A percentile compares a stretch with the other conserved stretches of the same genome.
phyloP scores from a whole-genome alignment of 2,329 filamentous ascomycete species.

The Chaetomium globosum region DNA sequence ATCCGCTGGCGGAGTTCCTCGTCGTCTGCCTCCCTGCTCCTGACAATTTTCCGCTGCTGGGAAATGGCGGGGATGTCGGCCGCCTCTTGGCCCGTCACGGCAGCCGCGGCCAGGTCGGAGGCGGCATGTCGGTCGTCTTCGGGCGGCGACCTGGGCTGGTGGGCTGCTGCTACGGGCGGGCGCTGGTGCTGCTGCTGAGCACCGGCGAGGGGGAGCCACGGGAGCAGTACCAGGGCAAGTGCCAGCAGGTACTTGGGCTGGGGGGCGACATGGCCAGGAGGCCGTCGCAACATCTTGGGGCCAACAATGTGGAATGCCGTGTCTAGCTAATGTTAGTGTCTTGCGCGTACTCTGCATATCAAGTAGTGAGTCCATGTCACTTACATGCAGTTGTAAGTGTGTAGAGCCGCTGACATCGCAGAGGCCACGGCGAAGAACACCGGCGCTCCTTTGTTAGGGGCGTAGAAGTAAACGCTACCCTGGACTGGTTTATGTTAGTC shows the following conservation, averaged over 20 bases:
- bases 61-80: conserved; percentile 39
- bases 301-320: conserved; percentile 39
- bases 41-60: conserved; percentile 35
- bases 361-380: conserved; percentile 34
- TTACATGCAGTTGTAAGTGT: conserved; percentile 53
- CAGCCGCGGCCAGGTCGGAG: conserved; percentile 33
- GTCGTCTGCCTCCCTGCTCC: conserved; percentile 37
- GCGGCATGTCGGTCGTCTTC: conserved; percentile 33
- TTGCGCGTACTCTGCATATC: too few species aligned
- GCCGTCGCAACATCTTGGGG: conserved; percentile 64
- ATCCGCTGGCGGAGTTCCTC: conserved; percentile 18
- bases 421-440: conserved; percentile 52
- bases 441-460: conserved; percentile 52
- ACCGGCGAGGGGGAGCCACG: conserved; percentile 58
- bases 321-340: conserved; percentile 35
- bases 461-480: conserved; percentile 52
- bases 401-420: conserved; percentile 43
- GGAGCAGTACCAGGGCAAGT: conserved; percentile 61
- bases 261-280: conserved; percentile 57
- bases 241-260: conserved; percentile 56
- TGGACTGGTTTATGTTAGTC: conserved; percentile 40
- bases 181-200: conserved; percentile 64
- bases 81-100: conserved; percentile 32
- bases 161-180: conserved; percentile 22
- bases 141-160: conserved; percentile 31